Percentiles rank a stretch among this genome's conserved stretches.
Conservation (phyloP, 1,139 yeast species). For the Protomyces inouyei region DNA sequence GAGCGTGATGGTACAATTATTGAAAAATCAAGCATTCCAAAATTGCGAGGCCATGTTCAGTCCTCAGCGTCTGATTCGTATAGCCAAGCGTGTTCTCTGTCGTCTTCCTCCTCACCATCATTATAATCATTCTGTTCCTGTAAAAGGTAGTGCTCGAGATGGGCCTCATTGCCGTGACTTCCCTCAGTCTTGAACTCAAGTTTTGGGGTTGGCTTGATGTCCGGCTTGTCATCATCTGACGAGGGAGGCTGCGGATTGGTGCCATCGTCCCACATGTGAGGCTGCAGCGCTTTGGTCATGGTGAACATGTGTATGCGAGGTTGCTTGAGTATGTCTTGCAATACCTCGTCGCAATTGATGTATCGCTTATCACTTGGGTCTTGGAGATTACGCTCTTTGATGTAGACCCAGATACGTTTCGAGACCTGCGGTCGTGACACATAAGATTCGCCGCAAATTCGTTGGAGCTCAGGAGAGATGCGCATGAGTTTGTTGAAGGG, state of each 20-base stretch:
- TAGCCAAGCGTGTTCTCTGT: not conserved
- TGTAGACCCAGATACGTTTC: conserved; percentile 67
- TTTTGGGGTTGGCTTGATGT: not conserved
- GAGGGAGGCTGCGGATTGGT: not conserved
- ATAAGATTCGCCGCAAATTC: conserved; percentile 35
- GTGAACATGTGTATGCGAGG: conserved; percentile 55
- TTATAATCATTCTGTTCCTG: not conserved
- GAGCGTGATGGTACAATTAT: not conserved
- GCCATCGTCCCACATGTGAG: conserved; percentile 9
- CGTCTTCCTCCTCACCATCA: not conserved
- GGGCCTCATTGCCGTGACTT: not conserved
- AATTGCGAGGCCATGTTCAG: no score
- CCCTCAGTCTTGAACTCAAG: not conserved
- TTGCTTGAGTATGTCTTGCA: conserved; percentile 53
- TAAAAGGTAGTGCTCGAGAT: not conserved
- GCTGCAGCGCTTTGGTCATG: conserved; percentile 50
- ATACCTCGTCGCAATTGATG: conserved; percentile 61
- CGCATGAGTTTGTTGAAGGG: conserved; percentile 39
- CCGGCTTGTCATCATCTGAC: not conserved
- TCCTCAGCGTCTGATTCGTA: not conserved
- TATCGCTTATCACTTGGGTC: conserved; percentile 64
- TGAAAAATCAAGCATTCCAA: no score
- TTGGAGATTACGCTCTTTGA: conserved; percentile 54
- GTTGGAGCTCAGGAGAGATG: conserved; percentile 49
- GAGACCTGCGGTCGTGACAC: conserved; percentile 68